phyloP scores from a whole-genome alignment of 805 yeast genomes.

The Phaffomyces thermotolerans region DNA sequence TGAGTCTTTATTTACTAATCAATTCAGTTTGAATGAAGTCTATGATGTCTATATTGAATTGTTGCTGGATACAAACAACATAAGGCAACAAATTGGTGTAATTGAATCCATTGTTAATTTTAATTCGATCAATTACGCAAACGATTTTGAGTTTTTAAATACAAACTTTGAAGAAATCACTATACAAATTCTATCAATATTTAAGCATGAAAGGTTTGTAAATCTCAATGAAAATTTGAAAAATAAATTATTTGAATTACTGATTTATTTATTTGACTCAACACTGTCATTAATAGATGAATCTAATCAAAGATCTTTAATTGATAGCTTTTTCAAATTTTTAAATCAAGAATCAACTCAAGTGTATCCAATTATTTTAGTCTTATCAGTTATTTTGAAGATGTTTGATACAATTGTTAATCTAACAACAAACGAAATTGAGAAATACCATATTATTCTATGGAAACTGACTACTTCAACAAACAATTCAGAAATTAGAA shows the following conservation, averaged over 20 bases:
- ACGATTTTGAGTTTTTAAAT: slow-evolving; percentile 23
- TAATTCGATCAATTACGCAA: slow-evolving; percentile 21
- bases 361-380: slow-evolving; percentile 5
- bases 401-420: slow-evolving; percentile 24
- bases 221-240: slow-evolving; percentile 14
- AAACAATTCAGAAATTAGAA: slow-evolving; percentile 34
- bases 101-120: slow-evolving; percentile 33
- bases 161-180: slow-evolving; percentile 23
- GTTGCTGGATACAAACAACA: slow-evolving; percentile 18
- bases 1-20: slow-evolving; percentile 21
- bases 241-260: slow-evolving; percentile 15
- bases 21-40: slow-evolving; percentile 19
- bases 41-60: slow-evolving; percentile 18
- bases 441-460: slow-evolving; percentile 23
- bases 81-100: slow-evolving; percentile 25
- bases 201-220: slow-evolving; percentile 22
- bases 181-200: slow-evolving; percentile 18
- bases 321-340: slow-evolving; percentile 17
- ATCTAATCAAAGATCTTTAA: slow-evolving; percentile 25
- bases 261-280: slow-evolving; percentile 19
- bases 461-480: slow-evolving; percentile 31
- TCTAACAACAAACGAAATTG: slow-evolving; percentile 19
- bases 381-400: slow-evolving; percentile 21
- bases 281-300: slow-evolving; percentile 26
- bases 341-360: slow-evolving; percentile 6